These are phyloP conservation scores for Xylaria castorea DNA, from an alignment of 495 filamentous ascomycete genomes.

Conservation along the genomic window DNA sequence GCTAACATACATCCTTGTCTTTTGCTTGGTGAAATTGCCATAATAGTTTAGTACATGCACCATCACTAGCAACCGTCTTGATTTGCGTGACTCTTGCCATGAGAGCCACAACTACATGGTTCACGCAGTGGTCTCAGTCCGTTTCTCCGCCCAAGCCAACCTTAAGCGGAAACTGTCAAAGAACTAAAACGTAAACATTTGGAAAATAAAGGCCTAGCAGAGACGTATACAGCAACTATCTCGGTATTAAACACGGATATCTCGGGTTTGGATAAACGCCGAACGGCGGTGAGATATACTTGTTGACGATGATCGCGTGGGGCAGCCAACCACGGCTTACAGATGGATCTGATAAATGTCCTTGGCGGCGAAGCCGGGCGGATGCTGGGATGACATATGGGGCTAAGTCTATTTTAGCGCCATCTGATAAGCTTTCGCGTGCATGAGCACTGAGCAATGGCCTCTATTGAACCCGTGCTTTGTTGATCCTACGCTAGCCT, in stretches of 20 bases:
- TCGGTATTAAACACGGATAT: not conserved
- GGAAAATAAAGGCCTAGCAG: not conserved
- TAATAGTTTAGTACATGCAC: not conserved
- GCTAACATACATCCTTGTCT: not conserved
- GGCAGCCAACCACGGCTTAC: not conserved
- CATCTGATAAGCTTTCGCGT: conserved; percentile 4
- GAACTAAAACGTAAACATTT: not conserved
- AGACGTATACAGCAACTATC: not conserved
- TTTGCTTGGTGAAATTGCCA: not conserved
- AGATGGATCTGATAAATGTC: conserved; percentile 2
- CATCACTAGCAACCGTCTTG: not conserved
- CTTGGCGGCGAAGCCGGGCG: not conserved
- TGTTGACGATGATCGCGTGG: not conserved
- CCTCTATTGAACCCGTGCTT: not conserved
- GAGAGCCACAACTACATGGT: not conserved
- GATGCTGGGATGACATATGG: not conserved
- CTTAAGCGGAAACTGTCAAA: not conserved
- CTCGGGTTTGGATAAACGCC: not conserved
- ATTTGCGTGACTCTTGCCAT: not conserved
- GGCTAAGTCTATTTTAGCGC: not conserved
- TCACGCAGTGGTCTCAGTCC: not conserved
- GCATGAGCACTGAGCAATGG: not conserved
- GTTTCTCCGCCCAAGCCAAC: not conserved
- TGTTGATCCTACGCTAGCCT: not conserved
- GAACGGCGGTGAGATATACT: not conserved